Conservation (phyloP, 106 monocot genomes). For the Iris macrosiphon region DNA sequence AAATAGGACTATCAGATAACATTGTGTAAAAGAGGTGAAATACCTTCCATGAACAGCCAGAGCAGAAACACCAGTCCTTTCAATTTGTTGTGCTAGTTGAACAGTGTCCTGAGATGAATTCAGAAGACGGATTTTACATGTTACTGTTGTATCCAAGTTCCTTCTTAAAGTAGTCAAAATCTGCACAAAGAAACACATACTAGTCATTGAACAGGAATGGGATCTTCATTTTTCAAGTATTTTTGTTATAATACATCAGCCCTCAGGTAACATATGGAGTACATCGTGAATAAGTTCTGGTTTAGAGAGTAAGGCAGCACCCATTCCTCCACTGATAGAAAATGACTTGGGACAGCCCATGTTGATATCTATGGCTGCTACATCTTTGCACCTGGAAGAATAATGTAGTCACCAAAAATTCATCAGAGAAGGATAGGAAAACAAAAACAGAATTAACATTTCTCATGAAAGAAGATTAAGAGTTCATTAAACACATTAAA, state of each 20-base stretch:
- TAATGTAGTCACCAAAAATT: not conserved
- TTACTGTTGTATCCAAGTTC: constrained; percentile 72
- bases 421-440: not conserved
- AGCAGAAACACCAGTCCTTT: constrained; percentile 88
- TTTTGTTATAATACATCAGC: constrained; percentile 1
- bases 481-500: too few species aligned
- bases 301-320: constrained; percentile 96
- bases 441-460: not conserved
- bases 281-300: constrained; percentile 99
- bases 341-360: constrained; percentile 97
- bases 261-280: constrained; percentile 20
- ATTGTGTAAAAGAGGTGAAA: not conserved
- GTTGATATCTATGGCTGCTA: constrained; percentile 96
- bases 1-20: too few species aligned
- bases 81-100: constrained; percentile 79
- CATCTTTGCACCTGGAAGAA: constrained; percentile 71
- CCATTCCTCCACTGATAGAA: constrained; percentile 99
- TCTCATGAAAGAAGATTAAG: not conserved
- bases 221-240: not conserved
- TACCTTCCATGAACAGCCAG: constrained; percentile 98
- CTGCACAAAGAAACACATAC: constrained; percentile 25
- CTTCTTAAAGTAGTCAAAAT: constrained; percentile 90
- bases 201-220: constrained; percentile 1
- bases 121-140: constrained; percentile 92
- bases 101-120: constrained; percentile 61